Evolutionary conservation across 257 asterid genomes (phyloP).

Genomic region (Phtheirospermum japonicum): DNA sequence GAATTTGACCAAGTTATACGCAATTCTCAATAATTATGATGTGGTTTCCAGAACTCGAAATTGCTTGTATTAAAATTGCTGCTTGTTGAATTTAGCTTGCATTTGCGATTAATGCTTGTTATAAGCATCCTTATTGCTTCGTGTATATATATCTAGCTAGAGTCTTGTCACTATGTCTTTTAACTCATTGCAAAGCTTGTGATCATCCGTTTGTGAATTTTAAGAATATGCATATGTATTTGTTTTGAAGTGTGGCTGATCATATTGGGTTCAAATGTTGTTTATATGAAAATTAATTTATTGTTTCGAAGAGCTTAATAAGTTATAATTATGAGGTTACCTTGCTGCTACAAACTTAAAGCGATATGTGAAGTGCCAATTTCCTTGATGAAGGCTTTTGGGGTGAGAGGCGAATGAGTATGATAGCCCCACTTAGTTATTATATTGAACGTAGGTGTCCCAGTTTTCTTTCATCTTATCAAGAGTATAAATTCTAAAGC

Average conservation of each 20-base stretch:
- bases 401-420: background rate
- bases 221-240: background rate
- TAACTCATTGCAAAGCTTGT: background rate
- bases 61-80: constrained; percentile 22
- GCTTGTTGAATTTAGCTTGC: constrained; percentile 23
- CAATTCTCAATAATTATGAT: constrained; percentile 32
- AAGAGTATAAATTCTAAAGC: background rate
- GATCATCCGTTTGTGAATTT: background rate
- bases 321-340: background rate
- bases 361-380: constrained; percentile 16
- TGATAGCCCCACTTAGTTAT: background rate
- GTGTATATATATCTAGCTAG: background rate
- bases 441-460: background rate
- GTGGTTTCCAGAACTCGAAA: constrained; percentile 23
- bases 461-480: background rate
- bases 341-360: background rate
- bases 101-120: constrained; percentile 9
- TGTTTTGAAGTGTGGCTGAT: background rate
- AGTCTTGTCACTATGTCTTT: background rate
- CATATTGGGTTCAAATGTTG: background rate
- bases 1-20: constrained; percentile 20
- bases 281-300: constrained; percentile 8
- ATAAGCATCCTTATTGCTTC: background rate
- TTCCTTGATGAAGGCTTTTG: constrained; percentile 9
- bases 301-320: constrained; percentile 4